Conservation (phyloP, 805 yeast genomes). For the Scheffersomyces stipitis region DNA sequence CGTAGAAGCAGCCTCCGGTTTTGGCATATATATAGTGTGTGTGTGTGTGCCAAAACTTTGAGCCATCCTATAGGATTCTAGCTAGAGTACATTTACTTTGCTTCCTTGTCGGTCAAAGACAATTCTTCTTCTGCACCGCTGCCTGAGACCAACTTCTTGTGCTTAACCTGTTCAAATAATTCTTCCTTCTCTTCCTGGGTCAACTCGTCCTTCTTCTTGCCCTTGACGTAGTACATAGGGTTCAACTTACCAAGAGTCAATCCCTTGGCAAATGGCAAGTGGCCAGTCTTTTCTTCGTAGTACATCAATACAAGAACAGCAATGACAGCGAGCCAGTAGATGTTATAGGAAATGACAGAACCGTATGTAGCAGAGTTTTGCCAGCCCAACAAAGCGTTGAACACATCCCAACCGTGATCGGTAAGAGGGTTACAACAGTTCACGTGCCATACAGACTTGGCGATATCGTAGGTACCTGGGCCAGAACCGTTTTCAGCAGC, state of each 20-base stretch:
- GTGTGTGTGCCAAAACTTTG: background rate
- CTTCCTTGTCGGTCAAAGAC: background rate
- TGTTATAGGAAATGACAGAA: constrained; percentile 82
- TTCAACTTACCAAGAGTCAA: constrained; percentile 31
- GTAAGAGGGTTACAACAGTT: constrained; percentile 95
- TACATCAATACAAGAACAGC: constrained; percentile 58
- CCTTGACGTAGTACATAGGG: constrained; percentile 36
- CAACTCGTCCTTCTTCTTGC: constrained; percentile 33
- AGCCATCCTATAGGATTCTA: background rate
- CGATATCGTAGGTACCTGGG: constrained; percentile 89
- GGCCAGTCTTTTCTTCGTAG: constrained; percentile 82
- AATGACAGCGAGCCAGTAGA: constrained; percentile 80
- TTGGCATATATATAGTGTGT: no score
- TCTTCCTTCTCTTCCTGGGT: constrained; percentile 32
- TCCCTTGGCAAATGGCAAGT: constrained; percentile 65
- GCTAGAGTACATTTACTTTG: background rate
- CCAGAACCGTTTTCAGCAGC: constrained; percentile 92
- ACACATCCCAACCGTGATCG: constrained; percentile 95
- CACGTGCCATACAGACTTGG: constrained; percentile 87
- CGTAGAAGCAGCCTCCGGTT: no score
- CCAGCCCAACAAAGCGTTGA: constrained; percentile 95
- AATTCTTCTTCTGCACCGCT: background rate
- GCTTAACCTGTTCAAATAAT: constrained; percentile 31
- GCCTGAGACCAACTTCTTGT: constrained; percentile 1
- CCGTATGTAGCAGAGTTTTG: constrained; percentile 95